A percentile compares a stretch with the other conserved stretches of the same genome.
Evolutionary conservation across 768 basidiomycete species (phyloP).

Genomic region (Boletellus ananas): DNA sequence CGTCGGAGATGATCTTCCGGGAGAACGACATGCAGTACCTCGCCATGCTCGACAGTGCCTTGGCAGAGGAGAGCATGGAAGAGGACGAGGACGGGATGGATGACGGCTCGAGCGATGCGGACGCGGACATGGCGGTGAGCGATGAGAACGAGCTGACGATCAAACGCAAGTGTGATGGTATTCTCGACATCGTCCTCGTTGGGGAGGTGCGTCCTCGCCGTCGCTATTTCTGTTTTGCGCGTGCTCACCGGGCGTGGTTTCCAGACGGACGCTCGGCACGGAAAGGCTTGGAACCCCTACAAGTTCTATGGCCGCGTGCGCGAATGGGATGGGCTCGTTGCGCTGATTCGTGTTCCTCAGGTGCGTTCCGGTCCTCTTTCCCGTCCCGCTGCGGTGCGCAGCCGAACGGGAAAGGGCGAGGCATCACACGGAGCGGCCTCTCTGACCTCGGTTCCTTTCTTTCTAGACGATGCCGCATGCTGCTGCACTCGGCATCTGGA

Average conservation of each 20-base stretch:
- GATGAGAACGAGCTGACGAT: conserved; percentile 24
- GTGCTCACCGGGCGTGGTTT: background rate
- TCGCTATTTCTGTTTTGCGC: background rate
- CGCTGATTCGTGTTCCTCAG: conserved; percentile 41
- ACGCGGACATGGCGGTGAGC: conserved; percentile 24
- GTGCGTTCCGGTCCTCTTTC: conserved; percentile 5
- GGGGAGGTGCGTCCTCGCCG: conserved; percentile 44
- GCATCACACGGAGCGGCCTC: background rate
- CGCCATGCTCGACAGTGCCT: conserved; percentile 3
- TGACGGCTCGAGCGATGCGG: conserved; percentile 24
- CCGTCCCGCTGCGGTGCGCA: background rate
- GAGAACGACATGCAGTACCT: conserved; percentile 27
- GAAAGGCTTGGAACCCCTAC: conserved; percentile 46
- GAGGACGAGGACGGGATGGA: conserved; percentile 29
- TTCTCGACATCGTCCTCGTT: conserved; percentile 57
- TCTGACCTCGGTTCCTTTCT: conserved; percentile 6
- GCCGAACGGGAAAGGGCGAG: background rate
- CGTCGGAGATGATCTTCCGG: conserved; percentile 27
- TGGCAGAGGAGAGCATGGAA: conserved; percentile 10
- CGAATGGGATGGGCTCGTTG: conserved; percentile 57
- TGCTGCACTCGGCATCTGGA: conserved; percentile 25
- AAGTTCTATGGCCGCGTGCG: conserved; percentile 52
- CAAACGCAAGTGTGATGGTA: conserved; percentile 44
- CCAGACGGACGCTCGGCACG: conserved; percentile 49
- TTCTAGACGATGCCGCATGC: conserved; percentile 4